A percentile compares a stretch with the other conserved stretches of the same genome.
phyloP scores from a whole-genome alignment of 495 filamentous ascomycete genomes.

The Haplographium delicatum region DNA sequence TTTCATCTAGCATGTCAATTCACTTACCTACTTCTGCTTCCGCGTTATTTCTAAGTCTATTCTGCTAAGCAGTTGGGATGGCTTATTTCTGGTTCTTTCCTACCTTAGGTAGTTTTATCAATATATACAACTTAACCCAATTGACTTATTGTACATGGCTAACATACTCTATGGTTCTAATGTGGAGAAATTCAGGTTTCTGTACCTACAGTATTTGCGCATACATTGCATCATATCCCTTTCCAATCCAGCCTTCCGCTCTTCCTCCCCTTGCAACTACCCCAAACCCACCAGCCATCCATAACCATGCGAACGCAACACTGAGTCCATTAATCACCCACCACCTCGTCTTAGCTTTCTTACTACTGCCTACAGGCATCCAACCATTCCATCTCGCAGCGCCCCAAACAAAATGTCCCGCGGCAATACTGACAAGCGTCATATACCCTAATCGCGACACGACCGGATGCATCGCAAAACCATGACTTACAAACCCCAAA shows the following conservation, averaged over 20 bases:
- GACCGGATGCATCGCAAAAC: conserved; percentile 62
- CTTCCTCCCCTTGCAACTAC: conserved; percentile 69
- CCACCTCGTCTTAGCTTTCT: conserved; percentile 53
- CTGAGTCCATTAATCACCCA: conserved; percentile 61
- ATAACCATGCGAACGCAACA: conserved; percentile 53
- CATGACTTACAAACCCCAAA: conserved; percentile 78
- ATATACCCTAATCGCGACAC: conserved; percentile 64
- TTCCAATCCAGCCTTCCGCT: conserved; percentile 71
- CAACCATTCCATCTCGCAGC: conserved; percentile 67
- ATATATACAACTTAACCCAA: too few species aligned
- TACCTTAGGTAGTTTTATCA: too few species aligned
- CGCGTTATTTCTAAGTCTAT: too few species aligned
- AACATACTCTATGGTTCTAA: too few species aligned
- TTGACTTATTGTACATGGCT: too few species aligned
- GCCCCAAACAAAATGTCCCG: conserved; percentile 80
- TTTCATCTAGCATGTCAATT: too few species aligned
- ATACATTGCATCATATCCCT: conserved; percentile 62
- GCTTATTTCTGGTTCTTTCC: too few species aligned
- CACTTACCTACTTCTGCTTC: too few species aligned
- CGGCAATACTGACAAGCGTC: conserved; percentile 60
- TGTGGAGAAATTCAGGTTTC: too few species aligned
- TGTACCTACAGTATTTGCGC: too few species aligned
- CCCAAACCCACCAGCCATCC: conserved; percentile 77
- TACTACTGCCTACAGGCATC: conserved; percentile 39
- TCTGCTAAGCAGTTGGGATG: too few species aligned